Conservation (phyloP, 768 basidiomycete genomes). For the Nidula microcarpa region DNA sequence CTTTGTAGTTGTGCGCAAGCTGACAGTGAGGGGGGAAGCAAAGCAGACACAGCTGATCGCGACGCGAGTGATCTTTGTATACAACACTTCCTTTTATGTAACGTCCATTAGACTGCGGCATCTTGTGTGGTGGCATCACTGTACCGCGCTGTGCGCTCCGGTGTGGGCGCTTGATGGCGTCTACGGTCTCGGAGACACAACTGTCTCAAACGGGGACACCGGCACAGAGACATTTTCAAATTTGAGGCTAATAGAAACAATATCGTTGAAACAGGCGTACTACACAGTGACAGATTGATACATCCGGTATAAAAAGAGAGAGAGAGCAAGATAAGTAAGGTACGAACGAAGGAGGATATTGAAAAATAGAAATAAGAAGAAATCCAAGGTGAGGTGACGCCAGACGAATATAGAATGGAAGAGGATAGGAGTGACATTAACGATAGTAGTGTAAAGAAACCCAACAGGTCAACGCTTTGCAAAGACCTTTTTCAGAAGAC, state of each 20-base stretch:
- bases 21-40: not conserved
- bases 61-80: not conserved
- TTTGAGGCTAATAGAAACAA: not conserved
- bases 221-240: not conserved
- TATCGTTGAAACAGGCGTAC: conserved; percentile 7
- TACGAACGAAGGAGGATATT: not conserved
- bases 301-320: conserved; percentile 20
- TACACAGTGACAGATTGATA: conserved; percentile 28
- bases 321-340: conserved; percentile 4
- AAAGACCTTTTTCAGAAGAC: conserved; percentile 91
- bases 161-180: no score
- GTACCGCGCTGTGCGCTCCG: no score
- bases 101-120: no score
- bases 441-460: not conserved
- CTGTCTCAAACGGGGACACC: conserved; percentile 6
- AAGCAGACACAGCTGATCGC: not conserved
- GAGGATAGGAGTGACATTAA: not conserved
- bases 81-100: no score
- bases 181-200: not conserved
- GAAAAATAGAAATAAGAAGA: not conserved
- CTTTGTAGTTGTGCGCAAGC: not conserved
- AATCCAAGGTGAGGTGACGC: not conserved
- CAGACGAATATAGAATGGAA: not conserved
- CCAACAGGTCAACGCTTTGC: conserved; percentile 65
- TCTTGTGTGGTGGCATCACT: no score